Percentiles rank a stretch among this genome's conserved stretches.
phyloP scores from a whole-genome alignment of 345 rosid species.

The Angophora floribunda region DNA sequence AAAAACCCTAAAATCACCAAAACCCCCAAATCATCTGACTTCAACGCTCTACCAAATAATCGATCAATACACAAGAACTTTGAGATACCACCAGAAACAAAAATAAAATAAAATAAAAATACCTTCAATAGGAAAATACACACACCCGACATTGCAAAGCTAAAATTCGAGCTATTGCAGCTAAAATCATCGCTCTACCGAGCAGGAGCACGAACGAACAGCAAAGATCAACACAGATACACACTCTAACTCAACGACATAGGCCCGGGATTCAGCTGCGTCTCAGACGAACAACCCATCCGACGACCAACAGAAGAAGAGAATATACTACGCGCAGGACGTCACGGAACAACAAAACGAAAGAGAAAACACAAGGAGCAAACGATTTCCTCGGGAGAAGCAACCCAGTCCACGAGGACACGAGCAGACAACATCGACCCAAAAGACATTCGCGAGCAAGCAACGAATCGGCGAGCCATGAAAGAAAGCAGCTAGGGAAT shows the following conservation, averaged over 20 bases:
- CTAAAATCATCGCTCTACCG: neutral
- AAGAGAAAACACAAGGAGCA: neutral
- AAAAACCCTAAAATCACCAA: neutral
- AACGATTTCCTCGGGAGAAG: neutral
- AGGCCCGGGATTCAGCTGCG: neutral
- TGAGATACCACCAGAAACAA: neutral
- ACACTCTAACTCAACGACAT: neutral
- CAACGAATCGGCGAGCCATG: neutral
- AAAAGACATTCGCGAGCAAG: neutral
- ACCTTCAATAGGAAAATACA: neutral
- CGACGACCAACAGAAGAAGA: neutral
- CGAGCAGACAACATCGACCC: neutral
- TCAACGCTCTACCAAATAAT: neutral
- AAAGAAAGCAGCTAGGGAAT: neutral
- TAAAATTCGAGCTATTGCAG: neutral
- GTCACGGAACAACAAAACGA: neutral
- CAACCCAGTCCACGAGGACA: neutral
- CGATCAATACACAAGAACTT: neutral
- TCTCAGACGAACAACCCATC: neutral
- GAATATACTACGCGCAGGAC: neutral
- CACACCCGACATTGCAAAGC: neutral
- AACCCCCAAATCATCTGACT: neutral
- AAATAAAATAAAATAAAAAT: fast-evolving
- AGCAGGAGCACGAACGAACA: neutral
- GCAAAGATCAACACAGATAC: neutral